Evolutionary conservation across 441 rosid species (phyloP), one percentile per base, ranked within the genome.

Genomic region (Erodium moschatum): DNA sequence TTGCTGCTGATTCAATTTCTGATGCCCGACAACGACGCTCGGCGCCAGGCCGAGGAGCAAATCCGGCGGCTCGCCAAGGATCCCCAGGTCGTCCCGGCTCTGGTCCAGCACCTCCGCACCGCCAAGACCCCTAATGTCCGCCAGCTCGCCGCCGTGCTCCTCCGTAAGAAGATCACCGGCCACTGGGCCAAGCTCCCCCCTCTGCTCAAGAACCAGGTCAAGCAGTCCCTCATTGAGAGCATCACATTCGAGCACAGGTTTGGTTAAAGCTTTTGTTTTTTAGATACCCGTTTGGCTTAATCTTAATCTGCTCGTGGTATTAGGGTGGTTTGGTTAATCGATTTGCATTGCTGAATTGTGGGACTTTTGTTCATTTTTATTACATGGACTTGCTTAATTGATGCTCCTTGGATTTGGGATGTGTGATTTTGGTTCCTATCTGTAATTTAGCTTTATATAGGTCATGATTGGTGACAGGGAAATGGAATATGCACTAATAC

Each of bases 11-110:
- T 95, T 77, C 99, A 95, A 42, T 95, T 95, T 80, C 78, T 95
- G 80, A 95, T 95, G 99, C 99, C 99, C 1, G 99, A 95, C 81
- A 95, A 95, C 71, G 99, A 95, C 72, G 98, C 98, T 7, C 82
- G 99, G 35, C 80, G 97, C 65, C 97, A 95, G 74, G 99, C 99
- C 1, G 99, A 95, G 82, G 98, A 95, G 81, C 98, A 92, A 80
- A 95, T 95, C 71, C 86, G 90, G 85, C 82, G 97, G 66, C 80
- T 92, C 38, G 91, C 98, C 11, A 95, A 95, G 84, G 99, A 92
- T 73, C 99, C 98, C 10, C 99, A 90, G 76, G 97, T 95, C 64
- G 98, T 95, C 54, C 97, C 98, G 31, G 93, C 99, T 38, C 95
- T 95, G 6, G 81, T 89, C 67, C 96, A 95, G 75, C 99, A 92